Conservation (phyloP, 148 eudicot genomes). For the Rhododendron mucronatum region DNA sequence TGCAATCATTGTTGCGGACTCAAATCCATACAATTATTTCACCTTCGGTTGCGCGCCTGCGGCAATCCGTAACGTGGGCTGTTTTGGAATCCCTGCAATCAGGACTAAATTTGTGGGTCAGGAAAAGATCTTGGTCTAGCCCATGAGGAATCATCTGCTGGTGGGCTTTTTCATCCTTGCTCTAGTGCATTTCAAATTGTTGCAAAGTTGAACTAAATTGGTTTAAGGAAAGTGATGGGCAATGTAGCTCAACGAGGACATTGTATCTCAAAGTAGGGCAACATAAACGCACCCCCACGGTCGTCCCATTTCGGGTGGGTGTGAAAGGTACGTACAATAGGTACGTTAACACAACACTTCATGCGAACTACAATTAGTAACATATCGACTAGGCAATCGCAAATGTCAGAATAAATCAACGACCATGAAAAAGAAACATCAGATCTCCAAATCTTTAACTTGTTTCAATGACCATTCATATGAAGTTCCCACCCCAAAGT, state of each 20-base stretch:
- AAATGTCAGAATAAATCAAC: too few relatives aligned
- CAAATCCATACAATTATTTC: neutral
- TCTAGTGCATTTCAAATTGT: neutral
- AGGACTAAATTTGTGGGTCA: neutral
- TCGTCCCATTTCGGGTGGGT: too few relatives aligned
- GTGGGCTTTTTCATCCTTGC: neutral
- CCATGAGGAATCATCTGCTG: neutral
- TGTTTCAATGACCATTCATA: too few relatives aligned
- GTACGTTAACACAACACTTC: too few relatives aligned
- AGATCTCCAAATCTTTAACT: too few relatives aligned
- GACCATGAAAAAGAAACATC: too few relatives aligned
- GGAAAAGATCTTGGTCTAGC: neutral
- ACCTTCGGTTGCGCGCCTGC: neutral
- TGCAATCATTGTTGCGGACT: neutral
- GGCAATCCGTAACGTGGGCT: neutral
- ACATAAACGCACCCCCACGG: too few relatives aligned
- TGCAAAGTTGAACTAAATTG: neutral
- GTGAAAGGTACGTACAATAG: too few relatives aligned
- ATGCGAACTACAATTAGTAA: too few relatives aligned
- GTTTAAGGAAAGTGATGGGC: neutral
- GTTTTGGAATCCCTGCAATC: neutral
- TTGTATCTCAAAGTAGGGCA: too few relatives aligned
- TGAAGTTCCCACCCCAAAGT: neutral
- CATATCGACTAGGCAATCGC: too few relatives aligned
- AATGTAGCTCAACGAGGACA: too few relatives aligned